phyloP scores from a whole-genome alignment of 257 asterid genomes.

The Paulownia fortunei region DNA sequence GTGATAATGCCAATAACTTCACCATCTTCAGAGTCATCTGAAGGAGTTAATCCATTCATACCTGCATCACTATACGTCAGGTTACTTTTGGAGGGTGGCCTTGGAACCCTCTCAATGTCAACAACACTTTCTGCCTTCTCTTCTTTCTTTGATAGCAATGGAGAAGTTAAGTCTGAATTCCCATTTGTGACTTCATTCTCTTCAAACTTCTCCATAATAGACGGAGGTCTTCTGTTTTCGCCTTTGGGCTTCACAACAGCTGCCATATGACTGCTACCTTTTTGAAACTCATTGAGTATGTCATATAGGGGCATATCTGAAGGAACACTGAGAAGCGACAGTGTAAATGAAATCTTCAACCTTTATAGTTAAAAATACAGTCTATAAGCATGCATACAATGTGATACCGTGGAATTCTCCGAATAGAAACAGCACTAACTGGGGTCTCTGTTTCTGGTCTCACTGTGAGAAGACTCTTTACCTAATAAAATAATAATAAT shows the following conservation, averaged over 20 bases:
- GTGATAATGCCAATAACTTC: conserved; percentile 93
- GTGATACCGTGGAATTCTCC: conserved; percentile 85
- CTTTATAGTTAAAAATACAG: neutral
- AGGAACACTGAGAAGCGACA: conserved; percentile 66
- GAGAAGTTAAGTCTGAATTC: conserved; percentile 47
- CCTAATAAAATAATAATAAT: conserved; percentile 57
- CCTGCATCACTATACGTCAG: conserved; percentile 43
- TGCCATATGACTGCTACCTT: conserved; percentile 95
- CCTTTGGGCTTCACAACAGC: conserved; percentile 74
- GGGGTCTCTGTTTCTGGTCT: conserved; percentile 92
- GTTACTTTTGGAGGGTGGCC: conserved; percentile 42
- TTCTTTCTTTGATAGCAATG: conserved; percentile 52
- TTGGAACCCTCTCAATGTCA: conserved; percentile 59
- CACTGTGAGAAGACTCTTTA: conserved; percentile 88
- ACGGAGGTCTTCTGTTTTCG: conserved; percentile 45
- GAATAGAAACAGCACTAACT: conserved; percentile 82
- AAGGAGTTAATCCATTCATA: conserved; percentile 34
- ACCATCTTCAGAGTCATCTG: conserved; percentile 77
- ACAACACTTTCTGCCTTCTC: conserved; percentile 50
- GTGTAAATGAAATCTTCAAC: conserved; percentile 19
- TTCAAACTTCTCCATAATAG: conserved; percentile 51
- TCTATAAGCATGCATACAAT: neutral
- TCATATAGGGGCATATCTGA: conserved; percentile 92
- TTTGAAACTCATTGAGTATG: conserved; percentile 86
- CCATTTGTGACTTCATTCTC: conserved; percentile 43